phyloP scores from a whole-genome alignment of 2,329 filamentous ascomycete genomes.

The Aspergillus clavatus region DNA sequence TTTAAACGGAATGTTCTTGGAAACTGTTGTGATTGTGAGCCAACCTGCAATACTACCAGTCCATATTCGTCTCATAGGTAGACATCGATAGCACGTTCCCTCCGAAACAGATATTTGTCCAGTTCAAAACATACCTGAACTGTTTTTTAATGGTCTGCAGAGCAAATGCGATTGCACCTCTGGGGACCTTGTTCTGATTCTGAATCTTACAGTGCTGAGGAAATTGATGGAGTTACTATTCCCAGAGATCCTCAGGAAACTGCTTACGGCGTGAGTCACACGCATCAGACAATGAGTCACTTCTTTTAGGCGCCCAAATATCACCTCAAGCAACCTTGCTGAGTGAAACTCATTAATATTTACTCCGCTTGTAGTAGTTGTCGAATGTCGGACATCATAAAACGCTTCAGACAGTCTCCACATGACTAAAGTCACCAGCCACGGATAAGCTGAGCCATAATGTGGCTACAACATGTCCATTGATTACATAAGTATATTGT shows the following conservation, averaged over 20 bases:
- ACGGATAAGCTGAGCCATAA: background rate
- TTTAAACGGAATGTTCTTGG: background rate
- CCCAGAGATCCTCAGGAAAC: constrained; percentile 10
- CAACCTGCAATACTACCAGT: background rate
- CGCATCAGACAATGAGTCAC: constrained; percentile 16
- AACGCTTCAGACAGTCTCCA: background rate
- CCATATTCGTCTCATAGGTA: too few relatives aligned
- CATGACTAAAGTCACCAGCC: background rate
- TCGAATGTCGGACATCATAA: background rate
- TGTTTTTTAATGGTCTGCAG: background rate
- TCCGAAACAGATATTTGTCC: too few relatives aligned
- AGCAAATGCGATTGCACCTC: background rate
- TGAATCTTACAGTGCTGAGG: constrained; percentile 6
- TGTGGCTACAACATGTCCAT: background rate
- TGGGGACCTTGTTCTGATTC: constrained; percentile 1
- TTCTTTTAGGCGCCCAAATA: background rate
- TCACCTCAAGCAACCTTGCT: background rate
- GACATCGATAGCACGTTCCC: too few relatives aligned
- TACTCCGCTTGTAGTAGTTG: background rate
- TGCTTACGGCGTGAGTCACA: constrained; percentile 6
- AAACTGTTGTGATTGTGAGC: background rate
- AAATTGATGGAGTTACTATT: constrained; percentile 11
- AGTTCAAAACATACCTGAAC: constrained; percentile 8
- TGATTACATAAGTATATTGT: background rate
- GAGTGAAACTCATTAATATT: background rate